These are phyloP conservation scores for Amoebophrya sp. DNA, from an alignment of 169 alveolate genomes.

Conservation along the genomic window DNA sequence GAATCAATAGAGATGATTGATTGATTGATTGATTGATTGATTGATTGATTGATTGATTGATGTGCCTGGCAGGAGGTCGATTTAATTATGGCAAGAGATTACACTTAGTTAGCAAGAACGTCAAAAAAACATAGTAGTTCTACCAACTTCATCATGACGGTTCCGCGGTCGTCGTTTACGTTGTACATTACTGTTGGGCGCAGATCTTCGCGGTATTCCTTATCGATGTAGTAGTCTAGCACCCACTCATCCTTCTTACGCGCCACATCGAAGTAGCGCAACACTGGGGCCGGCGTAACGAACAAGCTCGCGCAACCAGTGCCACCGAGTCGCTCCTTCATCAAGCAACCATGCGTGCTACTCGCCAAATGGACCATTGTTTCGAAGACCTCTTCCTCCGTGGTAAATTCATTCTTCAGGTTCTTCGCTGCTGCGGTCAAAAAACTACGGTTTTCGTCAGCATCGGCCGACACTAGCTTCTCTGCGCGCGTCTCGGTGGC, in stretches of 20 bases:
- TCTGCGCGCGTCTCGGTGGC: no score
- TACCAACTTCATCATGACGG: no score
- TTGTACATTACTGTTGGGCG: background rate
- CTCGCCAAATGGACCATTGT: background rate
- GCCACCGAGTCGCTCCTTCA: background rate
- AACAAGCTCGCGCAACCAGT: background rate
- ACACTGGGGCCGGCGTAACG: background rate
- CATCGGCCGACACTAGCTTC: background rate
- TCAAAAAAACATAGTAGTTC: no score
- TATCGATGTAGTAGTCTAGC: background rate
- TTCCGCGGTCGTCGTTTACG: constrained; percentile 6
- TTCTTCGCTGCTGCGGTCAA: background rate
- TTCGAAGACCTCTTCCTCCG: constrained; percentile 2
- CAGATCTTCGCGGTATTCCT: constrained; percentile 1
- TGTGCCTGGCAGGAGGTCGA: no score
- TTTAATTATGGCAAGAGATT: no score
- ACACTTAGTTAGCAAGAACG: no score
- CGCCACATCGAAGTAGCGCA: background rate
- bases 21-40: no score
- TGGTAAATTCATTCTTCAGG: background rate
- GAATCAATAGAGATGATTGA: no score
- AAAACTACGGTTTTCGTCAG: background rate
- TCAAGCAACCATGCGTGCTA: background rate
- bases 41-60: no score
- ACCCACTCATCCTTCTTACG: constrained; percentile 24